These are phyloP conservation scores for Coemansia sp. DNA, from an alignment of 192 early-diverging fungal species.

Conservation along the genomic window DNA sequence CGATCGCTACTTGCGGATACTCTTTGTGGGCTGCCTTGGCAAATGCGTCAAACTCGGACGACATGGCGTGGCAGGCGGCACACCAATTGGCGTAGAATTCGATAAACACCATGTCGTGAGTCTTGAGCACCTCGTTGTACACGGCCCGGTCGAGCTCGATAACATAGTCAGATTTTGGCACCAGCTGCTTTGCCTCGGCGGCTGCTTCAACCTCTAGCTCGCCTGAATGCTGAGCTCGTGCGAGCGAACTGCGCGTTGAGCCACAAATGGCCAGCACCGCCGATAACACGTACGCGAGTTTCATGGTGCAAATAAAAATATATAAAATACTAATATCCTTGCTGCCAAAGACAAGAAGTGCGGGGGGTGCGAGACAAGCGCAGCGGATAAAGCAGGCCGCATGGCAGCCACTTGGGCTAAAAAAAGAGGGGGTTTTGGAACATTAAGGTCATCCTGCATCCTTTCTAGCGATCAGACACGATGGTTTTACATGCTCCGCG, in stretches of 20 bases:
- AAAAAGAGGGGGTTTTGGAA: slow-evolving; percentile 4
- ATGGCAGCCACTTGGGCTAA: background rate
- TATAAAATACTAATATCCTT: background rate
- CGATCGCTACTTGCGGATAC: slow-evolving; percentile 36
- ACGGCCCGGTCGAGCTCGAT: slow-evolving; percentile 32
- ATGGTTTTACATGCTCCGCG: slow-evolving; percentile 52
- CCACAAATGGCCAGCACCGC: slow-evolving; percentile 7
- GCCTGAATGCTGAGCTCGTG: slow-evolving; percentile 16
- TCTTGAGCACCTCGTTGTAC: slow-evolving; percentile 28
- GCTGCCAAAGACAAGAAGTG: background rate
- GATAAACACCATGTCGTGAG: slow-evolving; percentile 32
- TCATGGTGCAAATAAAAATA: background rate
- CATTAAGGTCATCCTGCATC: slow-evolving; percentile 47
- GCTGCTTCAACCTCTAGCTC: slow-evolving; percentile 26
- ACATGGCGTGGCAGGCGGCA: slow-evolving; percentile 39
- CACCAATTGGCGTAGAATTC: slow-evolving; percentile 56
- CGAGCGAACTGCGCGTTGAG: slow-evolving; percentile 9
- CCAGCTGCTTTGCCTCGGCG: slow-evolving; percentile 14
- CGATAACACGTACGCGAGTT: slow-evolving; percentile 5
- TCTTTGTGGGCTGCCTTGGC: slow-evolving; percentile 27
- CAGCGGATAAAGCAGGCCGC: background rate
- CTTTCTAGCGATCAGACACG: slow-evolving; percentile 42
- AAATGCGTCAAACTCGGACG: slow-evolving; percentile 38
- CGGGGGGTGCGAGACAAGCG: background rate
- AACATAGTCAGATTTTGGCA: slow-evolving; percentile 41